These are phyloP conservation scores for Cercospora canescens DNA, from an alignment of 2,329 filamentous ascomycete genomes.

Conservation along the genomic window DNA sequence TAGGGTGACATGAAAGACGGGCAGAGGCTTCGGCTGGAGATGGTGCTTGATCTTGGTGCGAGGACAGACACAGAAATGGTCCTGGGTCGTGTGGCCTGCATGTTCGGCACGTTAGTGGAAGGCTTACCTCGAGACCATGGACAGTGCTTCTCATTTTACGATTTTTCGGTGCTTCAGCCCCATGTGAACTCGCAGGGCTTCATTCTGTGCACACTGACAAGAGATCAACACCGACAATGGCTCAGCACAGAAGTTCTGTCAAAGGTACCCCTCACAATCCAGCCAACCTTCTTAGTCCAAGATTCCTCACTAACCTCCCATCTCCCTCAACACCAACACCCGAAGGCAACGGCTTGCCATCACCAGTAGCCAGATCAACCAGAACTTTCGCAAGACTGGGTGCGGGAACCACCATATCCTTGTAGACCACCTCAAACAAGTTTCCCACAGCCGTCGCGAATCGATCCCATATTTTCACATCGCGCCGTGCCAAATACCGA, in stretches of 20 bases:
- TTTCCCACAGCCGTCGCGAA: constrained; percentile 15
- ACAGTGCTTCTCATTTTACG: no score
- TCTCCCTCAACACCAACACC: constrained; percentile 39
- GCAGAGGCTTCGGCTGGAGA: no score
- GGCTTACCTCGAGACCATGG: no score
- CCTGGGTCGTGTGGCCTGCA: no score
- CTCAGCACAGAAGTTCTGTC: no score
- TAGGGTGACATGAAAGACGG: no score
- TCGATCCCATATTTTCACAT: constrained; percentile 16
- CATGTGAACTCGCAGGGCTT: no score
- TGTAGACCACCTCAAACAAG: constrained; percentile 32
- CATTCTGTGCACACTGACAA: background rate
- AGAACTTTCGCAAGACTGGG: constrained; percentile 50
- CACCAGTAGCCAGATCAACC: constrained; percentile 51
- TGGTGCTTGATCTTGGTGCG: no score
- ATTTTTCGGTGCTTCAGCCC: no score
- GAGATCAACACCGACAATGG: background rate
- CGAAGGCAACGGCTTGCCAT: constrained; percentile 43
- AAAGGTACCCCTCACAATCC: background rate
- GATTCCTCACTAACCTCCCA: constrained; percentile 42
- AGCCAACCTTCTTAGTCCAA: constrained; percentile 43
- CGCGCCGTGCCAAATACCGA: constrained; percentile 23
- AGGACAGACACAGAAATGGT: no score
- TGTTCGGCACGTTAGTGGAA: no score
- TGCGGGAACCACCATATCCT: constrained; percentile 46